Conservation (phyloP, 768 basidiomycete species). For the Dendrothele bispora region DNA sequence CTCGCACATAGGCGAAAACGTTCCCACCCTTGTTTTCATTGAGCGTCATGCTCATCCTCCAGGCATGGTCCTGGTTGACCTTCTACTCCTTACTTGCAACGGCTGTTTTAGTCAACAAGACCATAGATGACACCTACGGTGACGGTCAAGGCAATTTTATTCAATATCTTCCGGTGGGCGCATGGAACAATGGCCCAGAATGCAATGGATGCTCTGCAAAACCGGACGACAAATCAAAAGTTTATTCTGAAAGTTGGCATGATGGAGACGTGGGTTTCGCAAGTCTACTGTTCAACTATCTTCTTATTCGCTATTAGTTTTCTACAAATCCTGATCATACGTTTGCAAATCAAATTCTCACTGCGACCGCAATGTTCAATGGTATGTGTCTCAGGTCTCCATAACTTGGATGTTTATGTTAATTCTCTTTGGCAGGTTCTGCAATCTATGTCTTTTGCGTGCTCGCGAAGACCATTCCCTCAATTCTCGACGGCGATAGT, state of each 20-base stretch:
- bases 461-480: conserved; percentile 22
- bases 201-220: conserved; percentile 21
- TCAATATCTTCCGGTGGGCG: conserved; percentile 18
- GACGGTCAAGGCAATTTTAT: no score
- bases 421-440: conserved; percentile 27
- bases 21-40: no score
- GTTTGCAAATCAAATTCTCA: conserved; percentile 17
- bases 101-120: no score
- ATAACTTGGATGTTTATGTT: neutral
- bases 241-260: conserved; percentile 22
- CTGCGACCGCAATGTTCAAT: conserved; percentile 31
- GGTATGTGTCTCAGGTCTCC: conserved; percentile 23
- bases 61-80: no score
- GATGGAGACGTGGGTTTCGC: conserved; percentile 13
- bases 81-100: no score
- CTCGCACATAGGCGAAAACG: no score
- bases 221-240: conserved; percentile 10
- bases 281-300: conserved; percentile 8
- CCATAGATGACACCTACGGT: no score
- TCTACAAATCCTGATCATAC: conserved; percentile 10
- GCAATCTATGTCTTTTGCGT: conserved; percentile 46
- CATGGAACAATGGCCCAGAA: conserved; percentile 18
- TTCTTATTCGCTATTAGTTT: conserved; percentile 7
- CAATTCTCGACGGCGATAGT: conserved; percentile 25
- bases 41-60: no score